Evolutionary conservation across 768 basidiomycete genomes (phyloP), one percentile per base, ranked within the genome.

Genomic region (Pisolithus orientalis): DNA sequence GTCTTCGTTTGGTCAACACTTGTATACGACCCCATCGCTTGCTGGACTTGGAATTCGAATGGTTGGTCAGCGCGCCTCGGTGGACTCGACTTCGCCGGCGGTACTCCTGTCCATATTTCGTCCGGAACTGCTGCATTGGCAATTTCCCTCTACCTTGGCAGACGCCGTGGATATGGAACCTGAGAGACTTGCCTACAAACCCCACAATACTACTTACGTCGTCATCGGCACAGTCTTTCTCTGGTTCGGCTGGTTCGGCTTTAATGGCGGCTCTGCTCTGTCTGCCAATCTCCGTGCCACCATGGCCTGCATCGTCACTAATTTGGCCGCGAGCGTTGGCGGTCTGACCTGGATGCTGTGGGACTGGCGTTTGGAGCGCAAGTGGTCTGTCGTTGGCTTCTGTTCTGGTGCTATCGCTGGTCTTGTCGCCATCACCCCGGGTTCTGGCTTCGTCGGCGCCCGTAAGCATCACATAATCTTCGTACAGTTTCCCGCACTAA

Each of bases 191-290:
- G 87, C 90, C 1, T 98, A 94, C 79, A 94, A 85, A 69, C 94
- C 95, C 1, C 90, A 94, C 65, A 96, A 95, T 67, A 90, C 91
- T 16, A 85, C 86, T 25, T 94, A 94, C 63, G 91, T 97, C 55
- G 76, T 96, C 42, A 74, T 96, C n/a, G 95, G 95, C 9, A 98
- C 95, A 0, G 81, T 87, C 2, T 79, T 95, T 65, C 88, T 97
- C 48, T 96, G 93, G 92, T 90, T 92, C 53, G 89, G 89, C 5
- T 97, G 94, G 94, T 91, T 95, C 55, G 91, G 90, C 2, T 94
- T 94, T 78, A 94, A 94, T 68, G 94, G 94, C 6, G 95, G 95
- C 24, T 87, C 84, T 14, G 94, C 94, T 8, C 80, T 97, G 57
- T 79, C 84, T 25, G 93, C 94, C 38, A 95, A 93, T 69, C 72